Evolutionary conservation across 768 basidiomycete species (phyloP), one percentile per base, ranked within the genome.

Genomic region (Leccinum boreale): DNA sequence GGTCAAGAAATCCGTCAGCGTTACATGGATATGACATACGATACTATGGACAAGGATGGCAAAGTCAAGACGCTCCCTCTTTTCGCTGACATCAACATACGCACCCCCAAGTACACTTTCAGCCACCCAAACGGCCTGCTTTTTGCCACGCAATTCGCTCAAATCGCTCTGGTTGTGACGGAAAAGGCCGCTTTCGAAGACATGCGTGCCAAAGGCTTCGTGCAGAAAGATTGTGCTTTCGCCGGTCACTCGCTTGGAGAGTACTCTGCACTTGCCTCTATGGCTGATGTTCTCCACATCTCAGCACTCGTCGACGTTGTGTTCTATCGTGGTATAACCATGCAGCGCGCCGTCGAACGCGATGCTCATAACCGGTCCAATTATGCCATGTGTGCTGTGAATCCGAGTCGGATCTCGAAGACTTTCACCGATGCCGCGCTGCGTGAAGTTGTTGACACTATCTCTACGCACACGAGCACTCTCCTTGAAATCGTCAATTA

Each of bases 11-110:
- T 98, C 62, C 91, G 97, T 28, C 91, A 95, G 67, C 87, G 97
- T n/a, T 99, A 99, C 77, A 98, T 98, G 93, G 94, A 95, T 65
- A 97, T 99, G 90, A 90, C 91, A 5, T 98, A 98, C 78, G 95
- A 98, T 70, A 87, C 94, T 0, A 89, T 92, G 82, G 96, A 97
- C 76, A 93, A 92, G 77, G 94, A 95, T 66, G 96, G 96, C 56
- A 87, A 90, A 67, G 85, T 98, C 73, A 95, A 94, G 81, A 98
- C 94, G 0, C 87, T 97, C 12, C 95, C 96, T 48, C 85, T 99
- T 53, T 99, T 98, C 73, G 83, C 90, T 49, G 96, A 98, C 72
- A 98, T 99, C 73, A 87, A 95, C 69, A 83, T 87, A 52, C 93
- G 95, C 63, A 96, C 94, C 0, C 93, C 92, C 49, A 89, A 92